phyloP scores from a whole-genome alignment of 2,329 filamentous ascomycete species.

The Lasiodiplodia theobromae region DNA sequence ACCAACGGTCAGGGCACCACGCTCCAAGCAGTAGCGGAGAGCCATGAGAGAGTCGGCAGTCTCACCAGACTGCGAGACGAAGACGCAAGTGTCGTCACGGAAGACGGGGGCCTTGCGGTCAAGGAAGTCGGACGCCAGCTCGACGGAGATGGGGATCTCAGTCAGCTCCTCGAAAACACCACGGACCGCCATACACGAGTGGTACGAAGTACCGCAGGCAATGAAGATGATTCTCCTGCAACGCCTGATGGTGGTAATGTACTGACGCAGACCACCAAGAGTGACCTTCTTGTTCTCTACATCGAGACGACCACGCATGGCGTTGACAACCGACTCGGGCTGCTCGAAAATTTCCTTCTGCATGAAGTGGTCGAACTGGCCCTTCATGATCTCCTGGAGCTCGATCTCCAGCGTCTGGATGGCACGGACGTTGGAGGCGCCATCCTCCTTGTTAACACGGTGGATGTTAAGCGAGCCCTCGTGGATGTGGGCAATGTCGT shows the following conservation, averaged over 20 bases:
- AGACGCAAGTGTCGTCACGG: constrained; percentile 98
- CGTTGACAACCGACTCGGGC: constrained; percentile 98
- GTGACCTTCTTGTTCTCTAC: constrained; percentile 93
- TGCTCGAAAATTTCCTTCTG: constrained; percentile 99
- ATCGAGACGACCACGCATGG: constrained; percentile 98
- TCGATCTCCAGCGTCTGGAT: constrained; percentile 99
- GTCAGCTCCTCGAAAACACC: constrained; percentile 97
- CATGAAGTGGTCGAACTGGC: constrained; percentile 99
- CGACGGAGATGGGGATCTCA: constrained; percentile 96
- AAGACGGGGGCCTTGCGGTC: constrained; percentile 97
- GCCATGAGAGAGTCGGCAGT: constrained; percentile 98
- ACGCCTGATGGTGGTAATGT: constrained; percentile 94
- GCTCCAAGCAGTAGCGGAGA: constrained; percentile 96
- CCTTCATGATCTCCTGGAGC: constrained; percentile 99
- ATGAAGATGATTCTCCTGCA: constrained; percentile 99
- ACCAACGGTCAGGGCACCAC: constrained; percentile 94
- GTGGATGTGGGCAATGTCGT: constrained; percentile 99
- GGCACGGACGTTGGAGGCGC: constrained; percentile 93
- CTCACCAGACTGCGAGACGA: constrained; percentile 98
- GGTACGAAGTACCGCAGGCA: constrained; percentile 96
- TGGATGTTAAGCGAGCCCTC: constrained; percentile 99
- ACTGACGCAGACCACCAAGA: constrained; percentile 92
- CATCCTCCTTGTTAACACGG: constrained; percentile 95
- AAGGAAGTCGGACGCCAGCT: constrained; percentile 97
- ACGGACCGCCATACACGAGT: constrained; percentile 99